A percentile compares a stretch with the other conserved stretches of the same genome.
Conservation (phyloP, 805 yeast genomes). For the Cyberlindnera amylophila region DNA sequence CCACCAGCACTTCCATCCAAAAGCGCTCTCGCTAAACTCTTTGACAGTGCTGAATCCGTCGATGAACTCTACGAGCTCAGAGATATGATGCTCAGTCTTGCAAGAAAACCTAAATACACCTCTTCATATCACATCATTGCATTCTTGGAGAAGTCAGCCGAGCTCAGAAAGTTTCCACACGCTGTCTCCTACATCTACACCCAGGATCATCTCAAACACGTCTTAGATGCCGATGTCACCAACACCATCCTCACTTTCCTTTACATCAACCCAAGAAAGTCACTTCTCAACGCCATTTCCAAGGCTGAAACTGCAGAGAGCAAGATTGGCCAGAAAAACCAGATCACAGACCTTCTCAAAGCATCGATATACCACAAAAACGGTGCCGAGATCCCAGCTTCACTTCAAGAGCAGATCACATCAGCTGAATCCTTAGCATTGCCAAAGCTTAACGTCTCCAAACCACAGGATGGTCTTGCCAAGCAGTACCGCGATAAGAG, state of each 20-base stretch:
- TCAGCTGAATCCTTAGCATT: constrained; percentile 4
- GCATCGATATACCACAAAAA: constrained; percentile 17
- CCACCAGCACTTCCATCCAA: constrained; percentile 31
- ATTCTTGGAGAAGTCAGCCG: constrained; percentile 23
- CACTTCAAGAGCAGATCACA: constrained; percentile 8
- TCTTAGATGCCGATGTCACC: constrained; percentile 15
- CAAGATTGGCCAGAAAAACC: constrained; percentile 8
- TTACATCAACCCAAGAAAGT: constrained; percentile 23
- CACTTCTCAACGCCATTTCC: constrained; percentile 8
- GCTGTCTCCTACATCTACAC: constrained; percentile 22
- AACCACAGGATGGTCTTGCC: constrained; percentile 11
- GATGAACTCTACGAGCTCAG: constrained; percentile 19
- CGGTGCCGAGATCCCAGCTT: constrained; percentile 12
- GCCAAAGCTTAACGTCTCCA: constrained; percentile 11
- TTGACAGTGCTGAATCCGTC: constrained; percentile 19
- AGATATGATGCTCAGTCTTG: constrained; percentile 16
- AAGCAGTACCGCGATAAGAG: constrained; percentile 15
- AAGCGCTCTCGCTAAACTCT: constrained; percentile 24
- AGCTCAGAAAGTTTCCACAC: constrained; percentile 21
- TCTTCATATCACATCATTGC: constrained; percentile 18
- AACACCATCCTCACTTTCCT: constrained; percentile 21
- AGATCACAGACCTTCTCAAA: constrained; percentile 18
- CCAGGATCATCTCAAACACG: constrained; percentile 11
- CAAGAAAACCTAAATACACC: constrained; percentile 22
- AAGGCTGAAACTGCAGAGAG: constrained; percentile 16